Evolutionary conservation across 176 grass and related monocot genomes (phyloP), one percentile per base, ranked within the genome.

Genomic region (Oropetium thomaeum): DNA sequence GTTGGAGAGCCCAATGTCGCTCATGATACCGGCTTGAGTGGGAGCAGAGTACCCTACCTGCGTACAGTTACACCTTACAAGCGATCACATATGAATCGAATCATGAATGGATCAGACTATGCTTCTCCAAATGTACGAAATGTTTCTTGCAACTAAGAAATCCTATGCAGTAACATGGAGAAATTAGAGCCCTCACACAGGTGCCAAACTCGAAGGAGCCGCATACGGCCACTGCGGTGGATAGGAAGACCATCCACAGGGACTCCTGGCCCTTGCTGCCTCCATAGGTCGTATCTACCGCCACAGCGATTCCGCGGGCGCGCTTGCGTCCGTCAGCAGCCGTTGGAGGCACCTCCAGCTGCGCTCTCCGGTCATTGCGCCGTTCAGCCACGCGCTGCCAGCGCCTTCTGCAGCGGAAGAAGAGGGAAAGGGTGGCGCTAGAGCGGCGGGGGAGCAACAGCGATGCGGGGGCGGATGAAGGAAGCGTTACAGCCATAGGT

Each of bases 41-140:
- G 92, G 85, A 17, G 92, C 85, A 74, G 92, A 95, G 52, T 89
- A 95, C 12, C 88, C 92, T n/a, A 95, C 86, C 88, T 87, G 79
- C 79, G 73, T 33, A 80, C 13, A 16, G 37, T 42, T 65, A 70
- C 11, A 73, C 7, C 5, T 9, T 52, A 63, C 25, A 5, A 34
- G 31, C 31, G 19, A 37, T 79, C 67, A 74, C 67, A 74, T 19
- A n/a, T 27, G 55, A 81, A 86, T 16, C 41, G 0, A 70, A 45
- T 39, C 11, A 81, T 63, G 10, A 75, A 44, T 3, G 6, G 5
- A 5, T 2, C n/a, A 19, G 41, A 39, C 31, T 31, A 40, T 76
- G 43, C 27, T 74, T 80, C 13, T 39, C 14, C 15, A 17, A 34
- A 41, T 2, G 16, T 67, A 44, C 3, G 13, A 44, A 44, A 42